phyloP scores from a whole-genome alignment of 2,329 filamentous ascomycete genomes.

The Talaromyces funiculosus region DNA sequence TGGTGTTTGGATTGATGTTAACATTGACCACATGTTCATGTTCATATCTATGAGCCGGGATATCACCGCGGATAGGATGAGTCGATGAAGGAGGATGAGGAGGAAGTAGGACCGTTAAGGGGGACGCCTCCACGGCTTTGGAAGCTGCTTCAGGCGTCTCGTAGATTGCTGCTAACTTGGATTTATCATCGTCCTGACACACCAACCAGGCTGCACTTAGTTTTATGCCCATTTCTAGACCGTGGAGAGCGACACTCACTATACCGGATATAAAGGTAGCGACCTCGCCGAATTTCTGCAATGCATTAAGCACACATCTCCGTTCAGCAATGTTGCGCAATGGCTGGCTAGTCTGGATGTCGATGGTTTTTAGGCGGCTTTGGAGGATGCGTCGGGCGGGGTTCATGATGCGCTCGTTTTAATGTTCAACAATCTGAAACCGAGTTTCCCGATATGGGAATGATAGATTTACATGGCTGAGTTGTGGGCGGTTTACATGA shows the following conservation, averaged over 20 bases:
- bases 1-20: background rate
- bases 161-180: conserved; percentile 31
- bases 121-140: conserved; percentile 28
- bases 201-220: background rate
- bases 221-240: no score
- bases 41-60: background rate
- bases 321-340: conserved; percentile 30
- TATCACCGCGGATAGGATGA: background rate
- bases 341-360: conserved; percentile 26
- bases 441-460: background rate
- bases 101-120: background rate
- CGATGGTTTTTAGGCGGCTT: conserved; percentile 14
- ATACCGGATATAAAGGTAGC: conserved; percentile 33
- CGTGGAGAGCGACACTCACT: conserved; percentile 19
- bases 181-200: conserved; percentile 18
- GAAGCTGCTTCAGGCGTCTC: conserved; percentile 31
- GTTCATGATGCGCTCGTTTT: conserved; percentile 1
- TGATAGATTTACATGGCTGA: background rate
- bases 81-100: background rate
- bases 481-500: background rate
- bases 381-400: background rate
- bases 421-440: background rate
- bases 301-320: conserved; percentile 29
- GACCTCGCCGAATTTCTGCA: conserved; percentile 40
- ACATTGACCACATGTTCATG: background rate